Evolutionary conservation across 495 filamentous ascomycete genomes (phyloP), one percentile per base, ranked within the genome.

Genomic region (Aspergillus funiculosus): DNA sequence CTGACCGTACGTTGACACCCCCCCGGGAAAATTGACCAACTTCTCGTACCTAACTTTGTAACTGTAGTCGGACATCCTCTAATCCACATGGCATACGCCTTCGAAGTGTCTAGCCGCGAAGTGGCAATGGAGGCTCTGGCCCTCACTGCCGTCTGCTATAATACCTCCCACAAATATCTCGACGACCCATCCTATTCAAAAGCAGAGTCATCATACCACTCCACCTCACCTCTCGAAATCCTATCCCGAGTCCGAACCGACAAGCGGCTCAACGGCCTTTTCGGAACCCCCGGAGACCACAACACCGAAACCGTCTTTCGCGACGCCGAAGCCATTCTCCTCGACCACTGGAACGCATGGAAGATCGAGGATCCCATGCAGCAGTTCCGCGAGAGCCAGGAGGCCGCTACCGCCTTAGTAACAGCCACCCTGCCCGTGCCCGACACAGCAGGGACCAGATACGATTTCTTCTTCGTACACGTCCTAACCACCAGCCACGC

Each of bases 281-380:
- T 87, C 61, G 49, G 67, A 3, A 60, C 71, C 4, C 71, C 74
- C 4, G 83, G 79, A 8, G 64, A 72, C 39, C 62, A 76, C 28
- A 89, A 92, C 56, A 74, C 92, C 28, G 69, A 76, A 3, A 62
- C 64, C 5, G 66, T 95, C 5, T 84, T 94, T 56, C 54, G 71
- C n/a, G 66, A 80, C 34, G 77, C 80, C 41, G 86, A 91, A 60
- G 66, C 71, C n/a, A 70, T 76, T 0, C 64, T 92, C 3, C 63
- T 95, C 26, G 80, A 89, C 38, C 85, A 94, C 68, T 96, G 87
- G 87, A 91, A 94, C 51, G 80, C 85, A 10, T 91, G 87, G 86
- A 72, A 73, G 14, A 71, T 90, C 30, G 68, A 71, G 5, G 58
- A 86, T 39, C 81, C 83, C 0, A 65, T 68, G 24, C 73, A 78